phyloP scores from a whole-genome alignment of 768 basidiomycete genomes.

The Neoboletus subvelutipes region DNA sequence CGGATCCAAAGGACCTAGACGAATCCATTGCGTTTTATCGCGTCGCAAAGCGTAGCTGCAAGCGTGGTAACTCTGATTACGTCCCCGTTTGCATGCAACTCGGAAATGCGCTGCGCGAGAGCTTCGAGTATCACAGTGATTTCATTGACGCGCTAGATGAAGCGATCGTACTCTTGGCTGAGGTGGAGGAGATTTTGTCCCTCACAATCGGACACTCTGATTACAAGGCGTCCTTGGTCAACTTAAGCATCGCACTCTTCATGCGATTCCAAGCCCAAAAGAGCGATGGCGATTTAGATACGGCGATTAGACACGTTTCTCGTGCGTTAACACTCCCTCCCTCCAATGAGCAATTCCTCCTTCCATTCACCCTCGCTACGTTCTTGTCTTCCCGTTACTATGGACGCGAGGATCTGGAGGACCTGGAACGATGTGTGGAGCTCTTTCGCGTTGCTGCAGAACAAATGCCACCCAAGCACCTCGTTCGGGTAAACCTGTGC shows the following conservation, averaged over 20 bases:
- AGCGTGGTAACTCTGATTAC: slow-evolving; percentile 7
- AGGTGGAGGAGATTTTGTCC: slow-evolving; percentile 17
- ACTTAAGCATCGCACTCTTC: slow-evolving; percentile 15
- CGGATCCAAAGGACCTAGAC: slow-evolving; percentile 18
- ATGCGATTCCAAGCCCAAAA: slow-evolving; percentile 16
- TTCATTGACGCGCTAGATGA: slow-evolving; percentile 21
- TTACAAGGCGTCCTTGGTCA: slow-evolving; percentile 5
- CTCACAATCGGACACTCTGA: neutral
- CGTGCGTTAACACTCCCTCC: slow-evolving; percentile 12
- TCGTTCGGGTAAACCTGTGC: slow-evolving; percentile 1
- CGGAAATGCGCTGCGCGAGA: slow-evolving; percentile 14
- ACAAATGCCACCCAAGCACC: slow-evolving; percentile 16
- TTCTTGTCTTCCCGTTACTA: slow-evolving; percentile 11
- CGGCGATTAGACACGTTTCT: slow-evolving; percentile 13
- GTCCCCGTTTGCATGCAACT: slow-evolving; percentile 13
- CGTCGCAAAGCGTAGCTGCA: slow-evolving; percentile 11
- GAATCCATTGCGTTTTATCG: slow-evolving; percentile 22
- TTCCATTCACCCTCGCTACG: slow-evolving; percentile 8
- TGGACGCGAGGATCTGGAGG: neutral
- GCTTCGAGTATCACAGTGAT: slow-evolving; percentile 9
- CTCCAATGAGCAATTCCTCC: slow-evolving; percentile 3
- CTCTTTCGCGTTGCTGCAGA: slow-evolving; percentile 9
- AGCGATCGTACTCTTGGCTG: slow-evolving; percentile 22
- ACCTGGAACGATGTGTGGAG: slow-evolving; percentile 17
- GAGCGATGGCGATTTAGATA: slow-evolving; percentile 13